Evolutionary conservation across 1,284 basidiomycete species (phyloP), one percentile per base, ranked within the genome.

Genomic region (Trichosporon coremiiforme): DNA sequence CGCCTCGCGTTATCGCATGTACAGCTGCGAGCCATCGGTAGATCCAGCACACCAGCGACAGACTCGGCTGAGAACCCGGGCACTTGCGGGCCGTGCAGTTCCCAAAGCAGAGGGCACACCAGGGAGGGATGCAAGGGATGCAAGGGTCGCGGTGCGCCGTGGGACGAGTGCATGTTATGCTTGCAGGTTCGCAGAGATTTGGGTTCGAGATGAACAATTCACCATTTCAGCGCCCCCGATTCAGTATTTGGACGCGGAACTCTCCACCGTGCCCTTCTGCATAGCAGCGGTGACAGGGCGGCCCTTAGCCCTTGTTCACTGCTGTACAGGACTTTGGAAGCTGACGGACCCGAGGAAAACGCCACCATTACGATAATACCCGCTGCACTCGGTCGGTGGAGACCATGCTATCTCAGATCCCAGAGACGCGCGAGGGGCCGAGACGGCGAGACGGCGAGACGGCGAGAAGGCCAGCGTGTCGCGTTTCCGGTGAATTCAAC

Each of bases 231-330:
- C 57, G 57, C 57, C 57, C n/a, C 57, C 55, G 15, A 62, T 62
- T 62, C 31, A 62, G 57, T 62, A 9, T 17, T 62, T 17, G 29
- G 29, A 12, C 57, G 57, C 57, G 57, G 57, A 62, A 62, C 57
- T 62, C 57, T 62, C 57, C 57, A 62, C 31, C 29, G 10, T 10
- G n/a, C 41, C 53, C 53, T 57, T 57, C 25, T 57, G 50, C 20
- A 13, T 57, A 9, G 13, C 41, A 17, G 41, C 17, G 17, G 41
- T 45, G 41, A 17, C 4, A 12, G 38, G 4, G 38, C 13, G 10
- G 41, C 41, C 12, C 17, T n/a, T n/a, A 12, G 4, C 5, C 36
- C 36, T 45, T 15, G 41, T 45, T n/a, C 41, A 45, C 41, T n/a
- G 41, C 41, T 6, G 5, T 45, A 3, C 17, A 45, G 41, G 41